Base-by-base conservation (phyloP, 345 rosid species). In the Eucalyptus pauciflora region DNA sequence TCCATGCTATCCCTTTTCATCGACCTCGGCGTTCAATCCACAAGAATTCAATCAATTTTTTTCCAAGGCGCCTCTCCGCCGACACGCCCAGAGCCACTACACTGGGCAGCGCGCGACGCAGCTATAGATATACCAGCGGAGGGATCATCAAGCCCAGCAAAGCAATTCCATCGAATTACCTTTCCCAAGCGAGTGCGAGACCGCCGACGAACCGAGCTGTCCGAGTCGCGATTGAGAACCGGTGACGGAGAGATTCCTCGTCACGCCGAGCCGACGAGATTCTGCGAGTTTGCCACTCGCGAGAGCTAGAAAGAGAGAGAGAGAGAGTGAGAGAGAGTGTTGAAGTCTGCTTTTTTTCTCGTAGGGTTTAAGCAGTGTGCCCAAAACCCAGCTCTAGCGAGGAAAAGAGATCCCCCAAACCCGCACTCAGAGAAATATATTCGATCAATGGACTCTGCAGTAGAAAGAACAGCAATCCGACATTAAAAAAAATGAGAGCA, bases 81-180 rank as follows among this genome's bases (percentile, higher is more conserved):
- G 81, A 20, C 81, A 10, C 8, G 2, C 46, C 27, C 46, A 18
- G 24, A 71, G 81, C 27, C 29, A 56, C 62, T 71, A 37, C 80
- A 16, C 81, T 17, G 0, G 46, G 10, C 6, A 33, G 43, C 11
- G 0, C 5, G 24, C 43, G 24, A 33, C 1, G 37, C 17, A 69
- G 37, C 43, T 8, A 16, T 41, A 69, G 16, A 33, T 4, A 69
- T 20, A 31, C 43, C 43, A 17, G 24, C 20, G 24, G 80, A 2
- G 37, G 80, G 81, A 71, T 37, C 81, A 37, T 33, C 12, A 17
- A 71, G 25, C 81, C 81, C 81, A 18, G 27, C 46, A 37, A 71
- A 18, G 46, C 46, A 18, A 37, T 71, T 33, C 81, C 41, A 71
- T 33, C 14, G 27, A 18, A 69, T 33, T 69, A 69, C 80, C 80